Percentiles rank a stretch among this genome's conserved stretches.
phyloP scores from a whole-genome alignment of 164 flowering plant species.

The Amborella trichopoda region DNA sequence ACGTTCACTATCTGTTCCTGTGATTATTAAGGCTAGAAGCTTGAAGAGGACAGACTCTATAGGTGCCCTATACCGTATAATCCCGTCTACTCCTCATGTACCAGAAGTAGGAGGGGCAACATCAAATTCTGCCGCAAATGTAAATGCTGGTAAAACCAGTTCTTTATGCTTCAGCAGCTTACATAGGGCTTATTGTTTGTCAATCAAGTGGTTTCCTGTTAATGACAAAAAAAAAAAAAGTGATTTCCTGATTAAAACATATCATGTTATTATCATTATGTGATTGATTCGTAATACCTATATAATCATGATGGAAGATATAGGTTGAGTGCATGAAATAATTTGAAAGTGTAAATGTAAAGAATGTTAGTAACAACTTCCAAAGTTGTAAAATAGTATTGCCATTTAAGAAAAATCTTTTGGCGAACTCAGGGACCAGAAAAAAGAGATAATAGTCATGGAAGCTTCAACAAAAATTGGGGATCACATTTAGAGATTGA shows the following conservation, averaged over 20 bases:
- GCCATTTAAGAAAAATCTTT: too few species aligned
- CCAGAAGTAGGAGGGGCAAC: slow-evolving; percentile 25
- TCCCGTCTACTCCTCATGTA: slow-evolving; percentile 69
- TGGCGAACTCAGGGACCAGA: too few species aligned
- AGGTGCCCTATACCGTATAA: slow-evolving; percentile 46
- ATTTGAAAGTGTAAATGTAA: too few species aligned
- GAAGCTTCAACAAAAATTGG: too few species aligned
- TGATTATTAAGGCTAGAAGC: slow-evolving; percentile 30
- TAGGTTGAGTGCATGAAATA: too few species aligned
- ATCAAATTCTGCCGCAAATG: slow-evolving; percentile 12
- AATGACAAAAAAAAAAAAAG: not conserved
- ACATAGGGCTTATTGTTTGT: not conserved
- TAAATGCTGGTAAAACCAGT: slow-evolving; percentile 38
- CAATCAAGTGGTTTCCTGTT: not conserved
- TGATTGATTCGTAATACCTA: too few species aligned
- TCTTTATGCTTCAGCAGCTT: not conserved
- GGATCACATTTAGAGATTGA: too few species aligned
- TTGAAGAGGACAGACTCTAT: slow-evolving; percentile 56
- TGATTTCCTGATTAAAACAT: not conserved
- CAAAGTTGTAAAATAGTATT: too few species aligned
- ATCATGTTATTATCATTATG: not conserved
- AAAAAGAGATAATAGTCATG: too few species aligned
- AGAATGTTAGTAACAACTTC: too few species aligned
- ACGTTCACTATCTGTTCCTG: slow-evolving; percentile 89
- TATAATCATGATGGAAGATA: too few species aligned